A percentile compares a stretch with the other conserved stretches of the same genome.
phyloP scores from a whole-genome alignment of 495 filamentous ascomycete species.

The Trichoderma asperelloides region DNA sequence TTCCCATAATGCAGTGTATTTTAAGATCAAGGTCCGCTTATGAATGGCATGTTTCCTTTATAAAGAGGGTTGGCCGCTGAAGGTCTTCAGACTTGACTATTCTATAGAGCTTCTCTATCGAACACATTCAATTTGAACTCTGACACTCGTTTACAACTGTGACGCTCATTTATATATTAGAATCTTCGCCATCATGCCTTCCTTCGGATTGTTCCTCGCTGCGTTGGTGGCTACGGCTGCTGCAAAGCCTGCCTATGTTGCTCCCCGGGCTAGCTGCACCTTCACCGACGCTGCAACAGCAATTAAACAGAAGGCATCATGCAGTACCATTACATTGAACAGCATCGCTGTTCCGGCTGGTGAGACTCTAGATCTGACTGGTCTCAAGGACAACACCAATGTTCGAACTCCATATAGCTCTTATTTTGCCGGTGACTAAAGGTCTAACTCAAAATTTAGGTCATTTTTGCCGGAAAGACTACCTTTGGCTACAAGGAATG shows the following conservation, averaged over 20 bases:
- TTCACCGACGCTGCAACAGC: background rate
- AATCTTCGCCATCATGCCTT: background rate
- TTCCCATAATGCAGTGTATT: background rate
- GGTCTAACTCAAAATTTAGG: slow-evolving; percentile 19
- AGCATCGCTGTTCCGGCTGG: background rate
- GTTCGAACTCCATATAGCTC: background rate
- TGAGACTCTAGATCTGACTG: background rate
- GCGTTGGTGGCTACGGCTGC: background rate
- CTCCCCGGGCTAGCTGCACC: background rate
- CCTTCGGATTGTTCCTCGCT: background rate
- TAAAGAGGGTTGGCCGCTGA: background rate
- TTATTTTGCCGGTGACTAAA: background rate
- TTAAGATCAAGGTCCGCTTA: too few species aligned
- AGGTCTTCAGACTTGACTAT: background rate
- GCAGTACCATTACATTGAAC: background rate
- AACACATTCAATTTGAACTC: background rate
- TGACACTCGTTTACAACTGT: background rate
- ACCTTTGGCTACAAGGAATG: slow-evolving; percentile 48
- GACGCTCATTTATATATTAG: background rate
- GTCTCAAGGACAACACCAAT: background rate
- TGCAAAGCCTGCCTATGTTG: background rate
- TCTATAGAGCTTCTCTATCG: background rate
- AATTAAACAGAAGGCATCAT: background rate
- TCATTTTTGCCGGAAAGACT: slow-evolving; percentile 43
- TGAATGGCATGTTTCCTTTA: background rate